Conservation (phyloP, 768 basidiomycete species). For the Tricholoma flavovirens region DNA sequence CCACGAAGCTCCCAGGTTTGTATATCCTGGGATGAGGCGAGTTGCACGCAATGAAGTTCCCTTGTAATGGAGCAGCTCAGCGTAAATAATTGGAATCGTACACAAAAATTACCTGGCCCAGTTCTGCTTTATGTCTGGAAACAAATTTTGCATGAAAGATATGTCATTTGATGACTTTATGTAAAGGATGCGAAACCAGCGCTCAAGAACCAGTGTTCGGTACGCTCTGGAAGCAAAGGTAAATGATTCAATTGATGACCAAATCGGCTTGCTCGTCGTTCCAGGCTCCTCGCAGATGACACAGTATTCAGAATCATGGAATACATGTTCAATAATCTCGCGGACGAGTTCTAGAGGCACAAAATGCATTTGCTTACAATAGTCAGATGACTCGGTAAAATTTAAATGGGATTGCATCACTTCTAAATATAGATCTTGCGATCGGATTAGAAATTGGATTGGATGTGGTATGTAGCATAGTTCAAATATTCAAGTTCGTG, state of each 20-base stretch:
- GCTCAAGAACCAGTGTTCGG: conserved; percentile 22
- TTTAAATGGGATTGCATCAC: too few relatives aligned
- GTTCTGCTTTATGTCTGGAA: conserved; percentile 18
- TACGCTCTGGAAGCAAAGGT: conserved; percentile 25
- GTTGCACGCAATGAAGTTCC: conserved; percentile 26
- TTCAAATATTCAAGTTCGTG: too few relatives aligned
- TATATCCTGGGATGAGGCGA: conserved; percentile 4
- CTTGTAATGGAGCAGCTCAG: conserved; percentile 11
- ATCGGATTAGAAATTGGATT: too few relatives aligned
- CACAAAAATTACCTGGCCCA: conserved; percentile 20
- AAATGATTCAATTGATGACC: conserved; percentile 22
- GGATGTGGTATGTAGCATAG: too few relatives aligned
- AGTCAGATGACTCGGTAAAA: too few relatives aligned
- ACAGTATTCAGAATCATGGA: conserved; percentile 4
- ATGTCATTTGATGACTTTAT: conserved; percentile 20
- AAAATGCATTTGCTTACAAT: too few relatives aligned
- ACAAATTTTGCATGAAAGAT: conserved; percentile 13
- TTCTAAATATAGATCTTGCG: too few relatives aligned
- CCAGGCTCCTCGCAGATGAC: conserved; percentile 11
- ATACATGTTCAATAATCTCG: conserved; percentile 24
- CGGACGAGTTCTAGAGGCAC: too few relatives aligned
- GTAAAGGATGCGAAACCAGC: conserved; percentile 30
- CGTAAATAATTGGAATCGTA: background rate
- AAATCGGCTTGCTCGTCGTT: conserved; percentile 19
- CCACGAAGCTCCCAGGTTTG: conserved; percentile 22